These are phyloP conservation scores for Gelatoporia subvermispora DNA, from an alignment of 768 basidiomycete genomes.

Conservation along the genomic window DNA sequence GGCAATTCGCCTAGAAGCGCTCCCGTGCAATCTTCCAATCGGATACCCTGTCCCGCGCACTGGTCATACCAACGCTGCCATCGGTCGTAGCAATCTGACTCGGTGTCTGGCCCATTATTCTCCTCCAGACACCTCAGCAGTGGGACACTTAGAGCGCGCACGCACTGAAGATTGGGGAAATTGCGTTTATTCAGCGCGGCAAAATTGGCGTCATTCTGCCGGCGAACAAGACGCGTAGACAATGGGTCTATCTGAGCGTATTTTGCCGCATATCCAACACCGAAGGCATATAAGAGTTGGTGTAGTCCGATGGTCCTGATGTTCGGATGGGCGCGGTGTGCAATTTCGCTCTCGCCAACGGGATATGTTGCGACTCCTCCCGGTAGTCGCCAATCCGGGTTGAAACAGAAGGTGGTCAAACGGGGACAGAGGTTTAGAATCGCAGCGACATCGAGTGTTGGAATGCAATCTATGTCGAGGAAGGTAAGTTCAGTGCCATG, in stretches of 20 bases:
- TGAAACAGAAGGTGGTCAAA: constrained; percentile 63
- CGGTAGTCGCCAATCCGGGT: constrained; percentile 64
- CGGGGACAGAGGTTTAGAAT: constrained; percentile 62
- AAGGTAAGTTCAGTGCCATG: constrained; percentile 57
- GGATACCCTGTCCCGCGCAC: constrained; percentile 43
- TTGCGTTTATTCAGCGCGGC: constrained; percentile 44
- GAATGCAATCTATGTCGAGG: constrained; percentile 62
- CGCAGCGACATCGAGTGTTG: constrained; percentile 48
- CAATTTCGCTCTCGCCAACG: constrained; percentile 32
- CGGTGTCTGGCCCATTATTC: constrained; percentile 41
- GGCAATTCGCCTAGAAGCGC: constrained; percentile 46
- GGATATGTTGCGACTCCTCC: constrained; percentile 15
- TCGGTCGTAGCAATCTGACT: constrained; percentile 37
- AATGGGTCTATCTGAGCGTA: constrained; percentile 39
- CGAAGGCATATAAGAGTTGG: constrained; percentile 65
- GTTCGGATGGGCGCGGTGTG: constrained; percentile 48
- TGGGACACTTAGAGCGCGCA: constrained; percentile 52
- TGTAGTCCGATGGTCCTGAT: constrained; percentile 65
- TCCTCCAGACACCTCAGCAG: constrained; percentile 56
- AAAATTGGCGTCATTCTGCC: constrained; percentile 65
- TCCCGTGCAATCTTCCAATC: constrained; percentile 77
- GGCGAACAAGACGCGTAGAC: constrained; percentile 34
- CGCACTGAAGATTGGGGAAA: constrained; percentile 57
- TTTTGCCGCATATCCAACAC: constrained; percentile 48
- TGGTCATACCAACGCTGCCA: constrained; percentile 70